Conservation (phyloP, 148 eudicot genomes). For the Limonium bicolor region DNA sequence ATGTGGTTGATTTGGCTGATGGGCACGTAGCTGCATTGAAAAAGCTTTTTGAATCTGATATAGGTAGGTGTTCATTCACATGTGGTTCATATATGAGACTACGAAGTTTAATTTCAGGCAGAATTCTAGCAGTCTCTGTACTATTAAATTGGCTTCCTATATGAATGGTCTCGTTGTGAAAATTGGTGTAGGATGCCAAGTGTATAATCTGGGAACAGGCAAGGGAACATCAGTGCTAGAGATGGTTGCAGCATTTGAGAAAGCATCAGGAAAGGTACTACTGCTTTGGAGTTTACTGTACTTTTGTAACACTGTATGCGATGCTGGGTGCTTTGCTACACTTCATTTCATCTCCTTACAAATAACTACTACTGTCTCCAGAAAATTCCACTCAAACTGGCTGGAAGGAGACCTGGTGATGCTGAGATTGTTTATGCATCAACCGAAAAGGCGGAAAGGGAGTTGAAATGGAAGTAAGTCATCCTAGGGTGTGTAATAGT, state of each 20-base stretch:
- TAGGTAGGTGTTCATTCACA: slow-evolving; percentile 26
- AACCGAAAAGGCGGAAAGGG: slow-evolving; percentile 71
- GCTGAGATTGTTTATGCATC: slow-evolving; percentile 84
- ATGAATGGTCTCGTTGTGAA: too few species aligned
- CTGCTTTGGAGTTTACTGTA: not conserved
- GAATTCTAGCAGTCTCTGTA: not conserved
- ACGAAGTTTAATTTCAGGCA: not conserved
- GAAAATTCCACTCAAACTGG: slow-evolving; percentile 67
- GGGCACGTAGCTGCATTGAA: slow-evolving; percentile 86
- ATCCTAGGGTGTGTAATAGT: too few species aligned
- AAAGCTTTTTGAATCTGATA: slow-evolving; percentile 56
- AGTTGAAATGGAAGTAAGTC: slow-evolving; percentile 83
- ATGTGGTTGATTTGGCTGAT: slow-evolving; percentile 95
- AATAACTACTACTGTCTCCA: slow-evolving; percentile 7
- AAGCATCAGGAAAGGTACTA: slow-evolving; percentile 5
- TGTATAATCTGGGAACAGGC: slow-evolving; percentile 5
- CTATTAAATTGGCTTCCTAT: too few species aligned
- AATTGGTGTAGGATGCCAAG: slow-evolving; percentile 2
- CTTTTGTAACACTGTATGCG: too few species aligned
- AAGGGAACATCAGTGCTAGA: slow-evolving; percentile 4
- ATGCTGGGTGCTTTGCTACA: too few species aligned
- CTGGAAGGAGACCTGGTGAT: slow-evolving; percentile 89
- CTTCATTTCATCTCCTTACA: too few species aligned
- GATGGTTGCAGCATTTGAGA: slow-evolving; percentile 6
- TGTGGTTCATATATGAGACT: too few species aligned